Conservation (phyloP, 108 stramenopile genomes). For the Cyclotella kingstonii region DNA sequence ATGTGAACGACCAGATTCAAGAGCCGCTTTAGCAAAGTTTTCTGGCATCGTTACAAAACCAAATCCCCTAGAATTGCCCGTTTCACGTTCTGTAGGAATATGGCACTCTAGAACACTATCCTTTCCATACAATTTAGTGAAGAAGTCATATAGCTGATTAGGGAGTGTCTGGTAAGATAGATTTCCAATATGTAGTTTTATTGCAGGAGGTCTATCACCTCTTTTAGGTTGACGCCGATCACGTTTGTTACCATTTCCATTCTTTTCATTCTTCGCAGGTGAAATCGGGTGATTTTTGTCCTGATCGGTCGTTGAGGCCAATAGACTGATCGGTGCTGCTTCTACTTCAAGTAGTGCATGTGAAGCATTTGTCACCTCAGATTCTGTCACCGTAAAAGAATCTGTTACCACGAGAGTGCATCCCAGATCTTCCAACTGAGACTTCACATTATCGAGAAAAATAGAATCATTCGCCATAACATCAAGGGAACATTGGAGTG, state of each 20-base stretch:
- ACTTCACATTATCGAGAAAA: conserved; percentile 50
- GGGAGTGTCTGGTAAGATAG: conserved; percentile 75
- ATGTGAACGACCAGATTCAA: conserved; percentile 60
- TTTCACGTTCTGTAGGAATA: conserved; percentile 82
- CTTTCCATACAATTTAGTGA: conserved; percentile 65
- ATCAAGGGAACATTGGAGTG: conserved; percentile 69
- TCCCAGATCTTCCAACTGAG: conserved; percentile 61
- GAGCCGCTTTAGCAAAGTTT: conserved; percentile 51
- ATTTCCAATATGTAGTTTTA: conserved; percentile 88
- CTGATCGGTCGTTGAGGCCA: conserved; percentile 8
- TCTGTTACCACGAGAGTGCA: conserved; percentile 38
- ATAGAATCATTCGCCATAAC: conserved; percentile 48
- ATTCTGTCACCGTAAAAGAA: background rate
- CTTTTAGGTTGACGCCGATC: conserved; percentile 45
- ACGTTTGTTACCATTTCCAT: conserved; percentile 46
- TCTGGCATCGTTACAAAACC: conserved; percentile 87
- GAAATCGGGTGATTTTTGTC: conserved; percentile 16
- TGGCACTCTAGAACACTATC: conserved; percentile 85
- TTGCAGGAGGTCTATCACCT: conserved; percentile 63
- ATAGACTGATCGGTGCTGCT: conserved; percentile 2
- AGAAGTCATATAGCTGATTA: conserved; percentile 73
- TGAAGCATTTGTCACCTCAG: conserved; percentile 1
- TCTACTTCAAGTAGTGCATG: conserved; percentile 5
- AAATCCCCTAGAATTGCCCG: conserved; percentile 80
- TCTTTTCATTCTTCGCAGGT: conserved; percentile 20